Base-by-base conservation (phyloP, 345 rosid species). In the Rhodamnia rubescens region DNA sequence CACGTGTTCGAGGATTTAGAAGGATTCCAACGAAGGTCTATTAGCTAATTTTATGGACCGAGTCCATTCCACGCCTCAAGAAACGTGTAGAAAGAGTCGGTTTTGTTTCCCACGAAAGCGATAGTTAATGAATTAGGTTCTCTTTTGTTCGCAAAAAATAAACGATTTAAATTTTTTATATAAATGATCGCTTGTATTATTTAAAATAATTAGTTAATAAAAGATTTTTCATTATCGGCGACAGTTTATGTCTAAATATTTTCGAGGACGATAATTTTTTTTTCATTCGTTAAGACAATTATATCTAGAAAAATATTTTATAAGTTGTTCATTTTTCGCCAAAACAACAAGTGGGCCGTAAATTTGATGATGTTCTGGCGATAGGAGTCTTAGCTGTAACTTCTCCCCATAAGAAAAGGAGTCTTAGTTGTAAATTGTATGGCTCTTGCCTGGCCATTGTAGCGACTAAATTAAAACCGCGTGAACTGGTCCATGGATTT, bases 401-500 rank as follows among this genome's bases (percentile, higher is more conserved):
- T 32, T 32, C 22, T 32, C 22, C 44, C 32, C 5, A 26, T 26
- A 11, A 57, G 1, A 57, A 57, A 57, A 26, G 64, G 64, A 57
- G 64, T 11, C 20, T 36, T 27, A 13, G 7, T 3, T 59, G 42
- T 18, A 29, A 64, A 3, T 21, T 5, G 0, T 9, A 6, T 36
- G 47, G 47, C 47, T 69, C 80, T 18, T 69, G 13, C 80, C 75
- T 64, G 11, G 0, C 75, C 44, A 15, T 13, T 7, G 32, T 7
- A 61, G 0, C 3, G 74, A 61, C 24, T 16, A 64, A 64, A 64
- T 64, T 1, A 64, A 64, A 8, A 24, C 42, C 78, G 18, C 80
- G 6, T 4, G 80, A 36, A 1, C 10, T 26, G 7, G 47, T 69
- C 42, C 36, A 7, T 0, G 0, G 47, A 69, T 3, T 36, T 36